These are phyloP conservation scores for Choiromyces venosus DNA, from an alignment of 495 filamentous ascomycete species.

Conservation along the genomic window DNA sequence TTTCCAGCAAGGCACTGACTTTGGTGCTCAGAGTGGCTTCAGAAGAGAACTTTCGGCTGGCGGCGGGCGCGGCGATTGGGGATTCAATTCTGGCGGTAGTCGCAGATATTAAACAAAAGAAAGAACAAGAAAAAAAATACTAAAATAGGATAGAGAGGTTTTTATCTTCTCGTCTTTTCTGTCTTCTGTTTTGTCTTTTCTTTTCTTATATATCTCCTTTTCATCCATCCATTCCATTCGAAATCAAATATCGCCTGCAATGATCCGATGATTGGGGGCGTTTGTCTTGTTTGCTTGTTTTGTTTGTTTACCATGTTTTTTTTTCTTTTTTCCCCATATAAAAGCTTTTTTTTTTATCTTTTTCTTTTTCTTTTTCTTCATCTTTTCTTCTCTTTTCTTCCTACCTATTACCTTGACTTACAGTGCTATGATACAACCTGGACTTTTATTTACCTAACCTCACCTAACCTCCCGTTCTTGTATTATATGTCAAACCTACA, in stretches of 20 bases:
- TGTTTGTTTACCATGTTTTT: neutral
- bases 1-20: neutral
- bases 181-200: slow-evolving; percentile 20
- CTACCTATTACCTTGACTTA: neutral
- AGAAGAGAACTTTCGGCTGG: neutral
- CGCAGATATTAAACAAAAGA: slow-evolving; percentile 22
- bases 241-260: neutral
- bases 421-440: neutral
- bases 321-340: too few relatives aligned
- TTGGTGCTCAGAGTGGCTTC: slow-evolving; percentile 13
- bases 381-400: neutral
- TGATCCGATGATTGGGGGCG: neutral
- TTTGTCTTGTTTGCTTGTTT: neutral
- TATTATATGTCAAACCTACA: too few relatives aligned
- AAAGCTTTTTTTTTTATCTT: too few relatives aligned
- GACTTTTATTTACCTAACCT: neutral
- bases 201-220: slow-evolving; percentile 12
- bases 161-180: slow-evolving; percentile 24
- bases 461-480: too few relatives aligned
- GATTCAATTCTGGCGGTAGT: neutral
- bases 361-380: too few relatives aligned
- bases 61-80: slow-evolving; percentile 11
- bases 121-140: too few relatives aligned
- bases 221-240: neutral
- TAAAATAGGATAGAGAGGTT: too few relatives aligned